Conservation (phyloP, 2,329 filamentous ascomycete species). For the Ascosphaera apis region DNA sequence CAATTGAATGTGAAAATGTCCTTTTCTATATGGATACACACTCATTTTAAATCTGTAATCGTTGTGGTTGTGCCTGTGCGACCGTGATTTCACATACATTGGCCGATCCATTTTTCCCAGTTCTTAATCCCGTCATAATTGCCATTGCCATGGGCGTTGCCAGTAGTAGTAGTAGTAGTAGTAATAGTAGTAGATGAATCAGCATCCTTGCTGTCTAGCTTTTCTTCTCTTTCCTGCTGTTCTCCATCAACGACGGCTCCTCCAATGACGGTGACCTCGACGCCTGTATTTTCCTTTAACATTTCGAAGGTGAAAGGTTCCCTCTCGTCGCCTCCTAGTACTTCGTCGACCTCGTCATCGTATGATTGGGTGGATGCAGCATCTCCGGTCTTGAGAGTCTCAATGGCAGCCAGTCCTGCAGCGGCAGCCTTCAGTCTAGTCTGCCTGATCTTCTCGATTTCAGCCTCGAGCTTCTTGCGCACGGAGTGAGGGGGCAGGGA, state of each 20-base stretch:
- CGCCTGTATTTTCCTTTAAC: slow-evolving; percentile 55
- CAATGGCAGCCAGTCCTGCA: slow-evolving; percentile 1
- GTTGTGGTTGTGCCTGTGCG: no score
- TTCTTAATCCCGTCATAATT: no score
- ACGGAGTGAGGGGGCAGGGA: slow-evolving; percentile 61
- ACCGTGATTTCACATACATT: no score
- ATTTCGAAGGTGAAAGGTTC: slow-evolving; percentile 58
- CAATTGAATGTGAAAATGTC: no score
- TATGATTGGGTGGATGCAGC: slow-evolving; percentile 26
- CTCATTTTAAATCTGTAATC: no score
- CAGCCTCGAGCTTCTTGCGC: slow-evolving; percentile 49
- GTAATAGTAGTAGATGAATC: no score
- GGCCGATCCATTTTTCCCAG: no score
- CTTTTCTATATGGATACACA: no score
- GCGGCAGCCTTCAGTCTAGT: slow-evolving; percentile 41
- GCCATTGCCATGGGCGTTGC: no score
- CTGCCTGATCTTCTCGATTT: slow-evolving; percentile 54
- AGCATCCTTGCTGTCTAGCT: slow-evolving; percentile 6
- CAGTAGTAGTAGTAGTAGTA: no score
- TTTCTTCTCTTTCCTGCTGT: slow-evolving; percentile 5
- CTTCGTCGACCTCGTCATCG: slow-evolving; percentile 49
- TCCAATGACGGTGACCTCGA: slow-evolving; percentile 53
- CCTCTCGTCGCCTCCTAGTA: slow-evolving; percentile 63
- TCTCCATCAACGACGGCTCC: slow-evolving; percentile 24
- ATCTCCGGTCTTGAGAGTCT: slow-evolving; percentile 1